Evolutionary conservation across 257 asterid species (phyloP).

Genomic region (Salvia miltiorrhiza): DNA sequence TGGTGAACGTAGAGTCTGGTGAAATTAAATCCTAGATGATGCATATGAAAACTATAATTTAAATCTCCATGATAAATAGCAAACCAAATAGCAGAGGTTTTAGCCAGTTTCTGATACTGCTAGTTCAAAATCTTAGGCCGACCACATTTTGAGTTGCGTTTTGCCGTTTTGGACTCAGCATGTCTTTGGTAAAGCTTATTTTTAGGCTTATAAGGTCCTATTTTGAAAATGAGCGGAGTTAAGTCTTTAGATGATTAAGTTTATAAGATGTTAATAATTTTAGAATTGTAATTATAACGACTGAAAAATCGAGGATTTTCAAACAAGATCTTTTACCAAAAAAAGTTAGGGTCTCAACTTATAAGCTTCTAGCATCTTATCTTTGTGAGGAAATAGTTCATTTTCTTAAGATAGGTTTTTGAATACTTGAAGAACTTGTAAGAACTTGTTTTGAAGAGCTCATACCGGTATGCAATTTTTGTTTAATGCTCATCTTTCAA

Average conservation of each 20-base stretch:
- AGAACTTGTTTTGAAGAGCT: too few relatives aligned
- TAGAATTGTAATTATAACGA: not conserved
- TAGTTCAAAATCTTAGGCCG: not conserved
- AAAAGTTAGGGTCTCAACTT: not conserved
- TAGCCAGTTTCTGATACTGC: too few relatives aligned
- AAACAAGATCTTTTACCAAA: not conserved
- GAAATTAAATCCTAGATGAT: not conserved
- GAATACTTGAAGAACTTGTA: too few relatives aligned
- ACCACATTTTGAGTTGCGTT: not conserved
- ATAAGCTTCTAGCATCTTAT: too few relatives aligned
- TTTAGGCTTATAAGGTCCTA: not conserved
- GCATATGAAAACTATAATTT: not conserved
- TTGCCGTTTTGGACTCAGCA: not conserved
- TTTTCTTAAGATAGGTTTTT: too few relatives aligned
- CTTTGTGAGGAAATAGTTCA: too few relatives aligned
- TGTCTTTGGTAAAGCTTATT: not conserved
- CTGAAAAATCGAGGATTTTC: not conserved
- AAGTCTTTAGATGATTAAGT: not conserved
- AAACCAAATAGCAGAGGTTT: too few relatives aligned
- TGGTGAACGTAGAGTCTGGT: not conserved
- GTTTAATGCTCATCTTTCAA: not conserved
- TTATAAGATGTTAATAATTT: not conserved
- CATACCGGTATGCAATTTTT: not conserved
- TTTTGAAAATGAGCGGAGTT: not conserved
- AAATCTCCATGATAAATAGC: not conserved